These are phyloP conservation scores for Drechslera avenae DNA, from an alignment of 2,329 filamentous ascomycete genomes.

Conservation along the genomic window DNA sequence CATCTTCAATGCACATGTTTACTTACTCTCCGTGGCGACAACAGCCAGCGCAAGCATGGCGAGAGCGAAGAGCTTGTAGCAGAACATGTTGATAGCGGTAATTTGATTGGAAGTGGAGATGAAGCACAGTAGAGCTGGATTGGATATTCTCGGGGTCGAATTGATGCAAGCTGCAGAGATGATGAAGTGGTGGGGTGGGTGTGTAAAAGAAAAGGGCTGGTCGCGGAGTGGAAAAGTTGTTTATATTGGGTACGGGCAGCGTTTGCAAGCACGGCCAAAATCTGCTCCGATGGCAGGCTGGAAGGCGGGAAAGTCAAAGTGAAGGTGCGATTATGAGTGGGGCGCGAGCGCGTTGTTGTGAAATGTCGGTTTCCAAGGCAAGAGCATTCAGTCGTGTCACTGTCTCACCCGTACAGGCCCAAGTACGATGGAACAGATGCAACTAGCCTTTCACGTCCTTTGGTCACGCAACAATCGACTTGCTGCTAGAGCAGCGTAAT, in stretches of 20 bases:
- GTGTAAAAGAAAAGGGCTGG: constrained; percentile 15
- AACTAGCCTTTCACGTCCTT: constrained; percentile 13
- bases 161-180: constrained; percentile 33
- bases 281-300: constrained; percentile 3
- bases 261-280: constrained; percentile 12
- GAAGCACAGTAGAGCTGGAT: constrained; percentile 26
- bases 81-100: constrained; percentile 32
- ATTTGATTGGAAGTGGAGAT: constrained; percentile 17
- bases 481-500: too few relatives aligned
- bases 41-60: constrained; percentile 26
- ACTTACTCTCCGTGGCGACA: constrained; percentile 27
- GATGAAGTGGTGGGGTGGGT: constrained; percentile 15
- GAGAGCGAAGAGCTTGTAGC: constrained; percentile 31
- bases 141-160: constrained; percentile 24
- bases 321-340: constrained; percentile 17
- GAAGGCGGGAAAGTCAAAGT: constrained; percentile 12
- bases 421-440: constrained; percentile 21
- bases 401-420: constrained; percentile 13
- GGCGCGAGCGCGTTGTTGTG: constrained; percentile 8
- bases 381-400: constrained; percentile 20
- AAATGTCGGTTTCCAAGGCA: constrained; percentile 11
- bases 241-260: constrained; percentile 17
- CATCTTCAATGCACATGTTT: not conserved
- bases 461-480: not conserved
- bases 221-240: constrained; percentile 10